phyloP scores from a whole-genome alignment of 2,329 filamentous ascomycete species.

The Diaporthe ampelina region DNA sequence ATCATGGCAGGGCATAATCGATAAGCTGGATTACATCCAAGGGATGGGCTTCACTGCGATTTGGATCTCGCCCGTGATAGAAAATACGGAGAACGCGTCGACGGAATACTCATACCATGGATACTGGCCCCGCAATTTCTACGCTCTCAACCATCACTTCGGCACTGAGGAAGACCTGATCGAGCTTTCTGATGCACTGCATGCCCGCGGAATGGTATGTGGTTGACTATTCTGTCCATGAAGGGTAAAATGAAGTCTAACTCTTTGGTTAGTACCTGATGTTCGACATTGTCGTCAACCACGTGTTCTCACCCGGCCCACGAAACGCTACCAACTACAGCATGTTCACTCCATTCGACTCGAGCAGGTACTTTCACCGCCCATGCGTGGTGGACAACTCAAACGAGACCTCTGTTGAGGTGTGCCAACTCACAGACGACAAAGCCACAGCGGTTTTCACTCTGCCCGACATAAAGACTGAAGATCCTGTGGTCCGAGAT shows the following conservation, averaged over 20 bases:
- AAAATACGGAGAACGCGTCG: conserved; percentile 41
- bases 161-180: conserved; percentile 26
- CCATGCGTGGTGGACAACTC: conserved; percentile 31
- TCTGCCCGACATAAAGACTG: conserved; percentile 70
- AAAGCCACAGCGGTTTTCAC: conserved; percentile 37
- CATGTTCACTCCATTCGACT: conserved; percentile 43
- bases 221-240: no score
- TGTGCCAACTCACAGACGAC: neutral
- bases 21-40: conserved; percentile 32
- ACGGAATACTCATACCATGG: conserved; percentile 44
- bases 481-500: conserved; percentile 59
- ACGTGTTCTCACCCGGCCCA: conserved; percentile 50
- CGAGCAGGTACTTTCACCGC: conserved; percentile 45
- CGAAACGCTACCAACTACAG: conserved; percentile 31
- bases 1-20: conserved; percentile 25
- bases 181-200: conserved; percentile 7
- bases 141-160: conserved; percentile 30
- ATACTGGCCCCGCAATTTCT: conserved; percentile 21
- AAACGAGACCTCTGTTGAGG: conserved; percentile 28
- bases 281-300: conserved; percentile 73
- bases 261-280: conserved; percentile 61
- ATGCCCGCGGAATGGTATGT: conserved; percentile 46
- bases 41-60: conserved; percentile 23
- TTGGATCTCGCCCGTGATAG: conserved; percentile 33
- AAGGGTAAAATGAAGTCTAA: neutral